These are phyloP conservation scores for Paramecium caudatum DNA, from an alignment of 73 alveolate species.

Conservation along the genomic window DNA sequence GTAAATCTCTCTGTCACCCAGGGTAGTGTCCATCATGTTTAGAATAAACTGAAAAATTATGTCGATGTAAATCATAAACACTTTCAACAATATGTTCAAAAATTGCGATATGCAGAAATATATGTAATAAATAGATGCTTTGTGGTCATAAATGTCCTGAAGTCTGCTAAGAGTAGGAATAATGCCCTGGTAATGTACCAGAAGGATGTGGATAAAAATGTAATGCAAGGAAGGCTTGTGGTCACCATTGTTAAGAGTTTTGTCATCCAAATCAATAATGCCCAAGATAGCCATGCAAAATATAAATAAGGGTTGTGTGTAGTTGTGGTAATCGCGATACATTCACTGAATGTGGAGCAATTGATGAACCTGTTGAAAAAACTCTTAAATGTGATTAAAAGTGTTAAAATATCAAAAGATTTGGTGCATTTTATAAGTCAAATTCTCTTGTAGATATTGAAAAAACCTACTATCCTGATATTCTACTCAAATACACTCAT, in stretches of 20 bases:
- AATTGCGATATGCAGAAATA: slow-evolving; percentile 81
- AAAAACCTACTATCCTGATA: slow-evolving; percentile 73
- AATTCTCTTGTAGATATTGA: slow-evolving; percentile 67
- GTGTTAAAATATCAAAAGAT: slow-evolving; percentile 69
- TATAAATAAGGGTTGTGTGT: slow-evolving; percentile 82
- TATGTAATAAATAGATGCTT: slow-evolving; percentile 74
- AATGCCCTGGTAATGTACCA: slow-evolving; percentile 48
- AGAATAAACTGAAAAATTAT: slow-evolving; percentile 79
- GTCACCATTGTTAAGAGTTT: slow-evolving; percentile 81
- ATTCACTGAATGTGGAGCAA: slow-evolving; percentile 75
- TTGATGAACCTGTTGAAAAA: slow-evolving; percentile 73
- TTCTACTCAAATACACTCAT: slow-evolving; percentile 68
- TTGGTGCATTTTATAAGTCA: slow-evolving; percentile 66
- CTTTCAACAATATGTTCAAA: slow-evolving; percentile 80
- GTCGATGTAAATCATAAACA: slow-evolving; percentile 81
- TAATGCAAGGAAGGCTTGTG: slow-evolving; percentile 75
- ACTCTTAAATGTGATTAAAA: slow-evolving; percentile 62
- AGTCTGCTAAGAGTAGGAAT: slow-evolving; percentile 74
- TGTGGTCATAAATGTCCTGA: slow-evolving; percentile 82
- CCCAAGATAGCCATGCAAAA: slow-evolving; percentile 84
- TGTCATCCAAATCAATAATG: slow-evolving; percentile 86
- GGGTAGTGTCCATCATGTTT: slow-evolving; percentile 89
- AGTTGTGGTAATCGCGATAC: slow-evolving; percentile 82
- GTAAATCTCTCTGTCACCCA: slow-evolving; percentile 83
- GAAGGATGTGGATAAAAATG: slow-evolving; percentile 83